phyloP scores from a whole-genome alignment of 78 protist species.

The Polysphondylium violaceum region DNA sequence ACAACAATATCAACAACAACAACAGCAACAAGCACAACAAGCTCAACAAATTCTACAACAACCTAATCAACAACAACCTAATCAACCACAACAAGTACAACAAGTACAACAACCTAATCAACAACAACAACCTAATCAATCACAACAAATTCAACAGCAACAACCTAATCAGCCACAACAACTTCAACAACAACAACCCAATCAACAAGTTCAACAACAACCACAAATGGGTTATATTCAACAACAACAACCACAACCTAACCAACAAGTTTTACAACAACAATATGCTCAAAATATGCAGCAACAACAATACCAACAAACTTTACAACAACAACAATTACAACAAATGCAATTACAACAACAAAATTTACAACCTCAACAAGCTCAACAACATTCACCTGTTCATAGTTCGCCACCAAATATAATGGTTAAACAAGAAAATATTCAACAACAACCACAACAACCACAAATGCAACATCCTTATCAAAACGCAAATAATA shows the following conservation, averaged over 20 bases:
- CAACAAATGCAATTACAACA: slow-evolving; percentile 15
- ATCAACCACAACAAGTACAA: slow-evolving; percentile 20
- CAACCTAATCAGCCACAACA: slow-evolving; percentile 24
- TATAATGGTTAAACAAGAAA: not conserved
- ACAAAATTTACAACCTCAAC: slow-evolving; percentile 10
- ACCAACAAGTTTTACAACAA: slow-evolving; percentile 8
- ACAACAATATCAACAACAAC: slow-evolving; percentile 7
- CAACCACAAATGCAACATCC: slow-evolving; percentile 45
- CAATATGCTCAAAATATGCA: no score
- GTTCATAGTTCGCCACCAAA: not conserved
- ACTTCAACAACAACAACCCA: slow-evolving; percentile 27
- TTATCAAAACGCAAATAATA: no score
- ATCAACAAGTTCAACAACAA: slow-evolving; percentile 37
- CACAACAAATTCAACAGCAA: slow-evolving; percentile 13
- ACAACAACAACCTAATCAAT: not conserved
- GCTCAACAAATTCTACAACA: not conserved
- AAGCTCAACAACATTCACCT: not conserved
- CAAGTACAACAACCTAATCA: slow-evolving; percentile 10
- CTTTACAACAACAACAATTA: slow-evolving; percentile 6
- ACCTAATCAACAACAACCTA: not conserved
- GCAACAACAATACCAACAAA: slow-evolving; percentile 19
- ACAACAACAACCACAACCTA: slow-evolving; percentile 5
- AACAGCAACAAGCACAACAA: slow-evolving; percentile 1
- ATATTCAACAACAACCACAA: slow-evolving; percentile 4
- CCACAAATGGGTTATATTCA: not conserved